phyloP scores from a whole-genome alignment of 2,329 filamentous ascomycete species.

The Fusarium tuaranense region DNA sequence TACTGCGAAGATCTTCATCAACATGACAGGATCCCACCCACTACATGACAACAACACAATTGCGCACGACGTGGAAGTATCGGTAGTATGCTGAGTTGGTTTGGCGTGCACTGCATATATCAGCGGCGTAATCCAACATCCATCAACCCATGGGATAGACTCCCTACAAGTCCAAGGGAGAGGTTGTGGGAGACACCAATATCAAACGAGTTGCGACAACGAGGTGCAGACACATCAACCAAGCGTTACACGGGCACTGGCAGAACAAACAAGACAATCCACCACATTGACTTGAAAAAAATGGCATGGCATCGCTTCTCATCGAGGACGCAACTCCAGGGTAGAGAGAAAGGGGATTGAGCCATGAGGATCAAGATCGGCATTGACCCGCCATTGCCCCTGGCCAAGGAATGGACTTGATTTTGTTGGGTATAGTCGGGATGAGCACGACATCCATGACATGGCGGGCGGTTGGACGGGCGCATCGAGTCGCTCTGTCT shows the following conservation, averaged over 20 bases:
- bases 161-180: background rate
- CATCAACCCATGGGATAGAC: background rate
- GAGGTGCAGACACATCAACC: background rate
- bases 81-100: background rate
- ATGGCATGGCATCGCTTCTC: background rate
- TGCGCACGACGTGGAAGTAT: background rate
- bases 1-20: background rate
- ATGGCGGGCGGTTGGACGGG: slow-evolving; percentile 1
- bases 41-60: background rate
- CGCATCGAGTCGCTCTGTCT: background rate
- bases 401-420: slow-evolving; percentile 23
- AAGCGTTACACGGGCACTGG: background rate
- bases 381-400: slow-evolving; percentile 24
- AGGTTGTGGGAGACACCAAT: background rate
- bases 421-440: slow-evolving; percentile 9
- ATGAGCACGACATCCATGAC: slow-evolving; percentile 3
- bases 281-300: slow-evolving; percentile 6
- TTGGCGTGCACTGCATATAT: background rate
- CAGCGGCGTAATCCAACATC: background rate
- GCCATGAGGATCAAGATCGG: slow-evolving; percentile 15
- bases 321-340: slow-evolving; percentile 18
- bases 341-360: slow-evolving; percentile 7
- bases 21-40: background rate
- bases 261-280: background rate
- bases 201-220: background rate